A percentile compares a stretch with the other conserved stretches of the same genome.
phyloP scores from a whole-genome alignment of 768 basidiomycete species.

The Leccinum imitatum region DNA sequence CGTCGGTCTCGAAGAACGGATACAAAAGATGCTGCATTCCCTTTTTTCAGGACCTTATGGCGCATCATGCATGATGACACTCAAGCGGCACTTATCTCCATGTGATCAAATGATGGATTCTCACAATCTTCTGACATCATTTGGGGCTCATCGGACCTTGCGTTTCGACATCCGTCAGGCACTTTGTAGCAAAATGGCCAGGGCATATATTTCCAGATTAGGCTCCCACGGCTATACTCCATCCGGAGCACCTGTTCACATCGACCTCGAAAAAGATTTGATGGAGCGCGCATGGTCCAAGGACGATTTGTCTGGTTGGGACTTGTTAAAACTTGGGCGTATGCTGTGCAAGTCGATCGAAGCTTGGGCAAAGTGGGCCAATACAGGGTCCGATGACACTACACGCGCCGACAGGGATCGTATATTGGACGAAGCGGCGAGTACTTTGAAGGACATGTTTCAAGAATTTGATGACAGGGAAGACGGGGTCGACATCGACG shows the following conservation, averaged over 20 bases:
- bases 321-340: slow-evolving; percentile 56
- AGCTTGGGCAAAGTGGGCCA: slow-evolving; percentile 52
- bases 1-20: slow-evolving; percentile 48
- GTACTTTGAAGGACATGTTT: slow-evolving; percentile 68
- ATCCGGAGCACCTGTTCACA: slow-evolving; percentile 57
- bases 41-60: slow-evolving; percentile 68
- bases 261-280: slow-evolving; percentile 60
- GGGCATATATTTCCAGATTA: slow-evolving; percentile 61
- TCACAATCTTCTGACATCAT: slow-evolving; percentile 39
- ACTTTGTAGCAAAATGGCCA: slow-evolving; percentile 59
- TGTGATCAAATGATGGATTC: slow-evolving; percentile 25
- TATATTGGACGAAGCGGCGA: slow-evolving; percentile 68
- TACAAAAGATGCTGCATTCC: slow-evolving; percentile 54
- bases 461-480: slow-evolving; percentile 70
- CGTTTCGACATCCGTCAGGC: slow-evolving; percentile 63
- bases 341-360: slow-evolving; percentile 53
- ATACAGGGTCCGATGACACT: slow-evolving; percentile 28
- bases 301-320: slow-evolving; percentile 67
- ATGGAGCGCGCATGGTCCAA: slow-evolving; percentile 76
- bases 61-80: slow-evolving; percentile 59
- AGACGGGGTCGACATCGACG: slow-evolving; percentile 54
- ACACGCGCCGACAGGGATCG: slow-evolving; percentile 44
- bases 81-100: slow-evolving; percentile 55
- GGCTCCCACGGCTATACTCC: slow-evolving; percentile 52
- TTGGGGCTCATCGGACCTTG: slow-evolving; percentile 62